phyloP scores from a whole-genome alignment of 2,329 filamentous ascomycete genomes.

The Ophiostoma perfectum region DNA sequence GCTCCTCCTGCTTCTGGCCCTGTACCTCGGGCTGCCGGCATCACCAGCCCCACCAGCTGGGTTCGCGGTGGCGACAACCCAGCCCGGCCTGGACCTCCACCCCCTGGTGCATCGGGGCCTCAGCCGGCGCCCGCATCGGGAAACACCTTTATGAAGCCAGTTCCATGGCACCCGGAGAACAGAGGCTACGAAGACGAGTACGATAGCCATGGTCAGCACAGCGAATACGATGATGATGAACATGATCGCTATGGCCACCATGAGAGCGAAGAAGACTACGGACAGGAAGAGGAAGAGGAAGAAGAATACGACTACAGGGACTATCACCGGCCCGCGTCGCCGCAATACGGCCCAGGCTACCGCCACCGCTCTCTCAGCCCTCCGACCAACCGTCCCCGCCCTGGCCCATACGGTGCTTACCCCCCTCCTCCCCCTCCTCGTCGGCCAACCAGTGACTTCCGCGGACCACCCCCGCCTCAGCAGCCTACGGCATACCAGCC shows the following conservation, averaged over 20 bases:
- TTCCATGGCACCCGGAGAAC: not conserved
- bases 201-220: conserved; percentile 8
- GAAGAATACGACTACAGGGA: not conserved
- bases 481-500: not conserved
- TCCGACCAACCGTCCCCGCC: not conserved
- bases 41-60: conserved; percentile 14
- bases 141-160: not conserved
- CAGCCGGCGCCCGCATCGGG: not conserved
- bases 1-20: not conserved
- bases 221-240: conserved; percentile 5
- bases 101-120: not conserved
- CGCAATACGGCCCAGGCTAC: conserved; percentile 1
- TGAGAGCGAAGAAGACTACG: conserved; percentile 12
- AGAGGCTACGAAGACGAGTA: conserved; percentile 8
- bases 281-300: not conserved
- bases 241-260: not conserved
- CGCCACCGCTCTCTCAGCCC: conserved; percentile 1
- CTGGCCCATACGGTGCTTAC: not conserved
- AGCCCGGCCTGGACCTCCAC: not conserved
- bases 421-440: not conserved
- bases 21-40: not conserved
- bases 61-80: not conserved
- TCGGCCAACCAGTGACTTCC: conserved; percentile 13
- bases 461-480: conserved; percentile 15
- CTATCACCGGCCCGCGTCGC: not conserved